These are phyloP conservation scores for Kwoniella botswanensis DNA, from an alignment of 768 basidiomycete species.

Conservation along the genomic window DNA sequence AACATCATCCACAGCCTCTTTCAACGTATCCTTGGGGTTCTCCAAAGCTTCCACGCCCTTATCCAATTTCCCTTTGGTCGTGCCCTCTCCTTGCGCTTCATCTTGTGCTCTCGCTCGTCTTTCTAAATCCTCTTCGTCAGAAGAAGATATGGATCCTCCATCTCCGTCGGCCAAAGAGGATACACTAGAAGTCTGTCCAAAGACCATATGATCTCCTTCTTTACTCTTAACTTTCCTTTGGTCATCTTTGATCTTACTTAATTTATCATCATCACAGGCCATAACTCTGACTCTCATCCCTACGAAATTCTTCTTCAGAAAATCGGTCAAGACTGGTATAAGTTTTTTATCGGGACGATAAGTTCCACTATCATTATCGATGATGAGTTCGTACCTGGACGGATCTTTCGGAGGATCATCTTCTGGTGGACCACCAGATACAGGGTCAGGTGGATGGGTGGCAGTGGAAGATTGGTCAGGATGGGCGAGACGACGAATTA, in stretches of 20 bases:
- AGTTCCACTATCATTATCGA: slow-evolving; percentile 79
- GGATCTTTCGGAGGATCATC: slow-evolving; percentile 54
- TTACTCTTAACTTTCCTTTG: slow-evolving; percentile 56
- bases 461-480: slow-evolving; percentile 61
- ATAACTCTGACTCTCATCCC: slow-evolving; percentile 67
- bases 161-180: slow-evolving; percentile 12
- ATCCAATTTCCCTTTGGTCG: slow-evolving; percentile 22
- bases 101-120: slow-evolving; percentile 24
- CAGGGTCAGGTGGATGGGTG: slow-evolving; percentile 38
- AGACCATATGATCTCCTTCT: slow-evolving; percentile 49
- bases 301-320: slow-evolving; percentile 76
- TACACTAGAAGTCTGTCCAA: slow-evolving; percentile 37
- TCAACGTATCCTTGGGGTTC: slow-evolving; percentile 28
- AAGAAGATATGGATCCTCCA: slow-evolving; percentile 46
- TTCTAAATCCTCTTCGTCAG: slow-evolving; percentile 46
- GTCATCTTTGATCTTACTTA: slow-evolving; percentile 58
- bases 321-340: slow-evolving; percentile 67
- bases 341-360: slow-evolving; percentile 74
- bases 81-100: slow-evolving; percentile 10
- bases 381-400: slow-evolving; percentile 75
- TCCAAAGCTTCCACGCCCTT: slow-evolving; percentile 29
- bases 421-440: slow-evolving; percentile 44
- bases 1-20: slow-evolving; percentile 1
- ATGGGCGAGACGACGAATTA: slow-evolving; percentile 67
- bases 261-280: slow-evolving; percentile 61